Evolutionary conservation across 768 basidiomycete species (phyloP).

Genomic region (Xerocomus spinulosus): DNA sequence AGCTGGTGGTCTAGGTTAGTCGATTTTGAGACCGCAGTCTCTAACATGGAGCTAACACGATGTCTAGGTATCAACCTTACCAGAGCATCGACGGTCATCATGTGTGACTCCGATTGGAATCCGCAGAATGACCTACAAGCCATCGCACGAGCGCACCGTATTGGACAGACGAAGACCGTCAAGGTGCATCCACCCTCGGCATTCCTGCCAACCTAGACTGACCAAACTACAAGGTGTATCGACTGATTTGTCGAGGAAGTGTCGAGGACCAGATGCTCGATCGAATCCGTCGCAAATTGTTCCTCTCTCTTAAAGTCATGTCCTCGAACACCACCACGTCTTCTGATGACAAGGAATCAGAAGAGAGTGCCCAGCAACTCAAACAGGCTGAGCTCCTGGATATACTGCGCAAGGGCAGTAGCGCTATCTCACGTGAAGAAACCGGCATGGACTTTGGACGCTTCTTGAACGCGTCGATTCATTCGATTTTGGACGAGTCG

Average conservation of each 20-base stretch:
- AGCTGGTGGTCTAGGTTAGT: constrained; percentile 63
- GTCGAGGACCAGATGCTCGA: constrained; percentile 78
- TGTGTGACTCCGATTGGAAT: constrained; percentile 72
- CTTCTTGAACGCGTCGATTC: constrained; percentile 44
- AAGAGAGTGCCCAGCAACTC: constrained; percentile 30
- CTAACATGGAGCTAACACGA: constrained; percentile 15
- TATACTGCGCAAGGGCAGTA: constrained; percentile 55
- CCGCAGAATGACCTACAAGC: constrained; percentile 82
- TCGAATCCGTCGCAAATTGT: constrained; percentile 65
- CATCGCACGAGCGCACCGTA: constrained; percentile 79
- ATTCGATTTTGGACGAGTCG: constrained; percentile 45
- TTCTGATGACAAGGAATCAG: constrained; percentile 13
- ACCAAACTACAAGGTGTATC: constrained; percentile 47
- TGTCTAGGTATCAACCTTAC: constrained; percentile 72
- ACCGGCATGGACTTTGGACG: constrained; percentile 37
- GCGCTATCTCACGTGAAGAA: constrained; percentile 42
- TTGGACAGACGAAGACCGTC: constrained; percentile 70
- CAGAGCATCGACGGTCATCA: constrained; percentile 74
- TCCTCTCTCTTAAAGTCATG: constrained; percentile 62
- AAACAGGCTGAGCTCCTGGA: constrained; percentile 46
- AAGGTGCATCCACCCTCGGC: constrained; percentile 35
- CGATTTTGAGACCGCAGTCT: not conserved
- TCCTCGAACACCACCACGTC: constrained; percentile 31
- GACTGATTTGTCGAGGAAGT: constrained; percentile 61
- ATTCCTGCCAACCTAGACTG: not conserved